Base-by-base conservation (phyloP, 805 yeast species). In the Starmerella scarabaei region DNA sequence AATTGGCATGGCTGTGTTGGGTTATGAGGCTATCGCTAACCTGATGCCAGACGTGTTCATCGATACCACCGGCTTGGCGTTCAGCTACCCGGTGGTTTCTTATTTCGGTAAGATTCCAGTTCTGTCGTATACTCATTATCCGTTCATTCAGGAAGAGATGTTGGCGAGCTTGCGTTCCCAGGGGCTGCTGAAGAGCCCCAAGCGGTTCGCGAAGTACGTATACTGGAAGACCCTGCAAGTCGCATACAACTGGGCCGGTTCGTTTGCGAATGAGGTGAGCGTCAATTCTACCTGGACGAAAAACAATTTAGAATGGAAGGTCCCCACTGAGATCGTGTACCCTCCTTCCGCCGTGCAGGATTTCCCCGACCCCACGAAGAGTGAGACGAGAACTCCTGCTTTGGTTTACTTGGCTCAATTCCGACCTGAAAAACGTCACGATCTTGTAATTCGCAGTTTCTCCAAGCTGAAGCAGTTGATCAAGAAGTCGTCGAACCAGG, bases 51-150 rank as follows among this genome's bases (percentile, higher is more conserved):
- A 91, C 57, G 67, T 84, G n/a, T 84, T 85, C 73, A 68, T 91
- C 27, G 98, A 91, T 55, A 86, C 98, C 1, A 78, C 84, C 71
- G 98, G 98, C 0, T 75, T 81, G 39, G 96, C 98, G 3, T 91
- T 88, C 42, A 64, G 79, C 19, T 88, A 85, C 58, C 81, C 83
- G 2, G 54, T 79, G 18, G 74, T 81, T 0, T 58, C 68, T 18
- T 55, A 64, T 48, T 60, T 73, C 35, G 65, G 81, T 28, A 68
- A 69, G 44, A 63, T 84, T 21, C 98, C 98, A 0, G 70, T 91
- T 21, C 62, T 80, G 19, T 74, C 94, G 1, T 91, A 91, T 54
- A 82, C 84, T n/a, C 99, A 91, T 61, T 91, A 81, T 63, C 99
- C 99, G 1, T 73, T 86, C 15, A 76, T 91, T 26, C 93, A 93